Conservation (phyloP, 106 monocot genomes). For the Platanthera guangdongensis region DNA sequence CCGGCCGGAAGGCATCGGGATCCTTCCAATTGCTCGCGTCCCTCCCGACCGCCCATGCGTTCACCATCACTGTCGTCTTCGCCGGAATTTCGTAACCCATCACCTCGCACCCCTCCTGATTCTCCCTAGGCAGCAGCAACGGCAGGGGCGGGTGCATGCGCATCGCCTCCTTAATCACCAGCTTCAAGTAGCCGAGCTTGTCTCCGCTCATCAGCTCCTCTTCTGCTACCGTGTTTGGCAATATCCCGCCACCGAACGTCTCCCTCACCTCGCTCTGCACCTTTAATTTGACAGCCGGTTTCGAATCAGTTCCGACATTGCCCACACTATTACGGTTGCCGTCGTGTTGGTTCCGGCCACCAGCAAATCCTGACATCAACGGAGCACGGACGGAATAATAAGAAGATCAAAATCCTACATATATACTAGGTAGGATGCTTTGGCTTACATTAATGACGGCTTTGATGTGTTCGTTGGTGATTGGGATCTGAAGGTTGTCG, state of each 20-base stretch:
- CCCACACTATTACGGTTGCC: not conserved
- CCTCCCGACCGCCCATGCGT: not conserved
- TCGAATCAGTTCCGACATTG: slow-evolving; percentile 12
- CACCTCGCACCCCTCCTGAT: not conserved
- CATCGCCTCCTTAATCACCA: not conserved
- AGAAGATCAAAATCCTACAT: no score
- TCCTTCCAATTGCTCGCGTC: not conserved
- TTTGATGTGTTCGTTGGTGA: no score
- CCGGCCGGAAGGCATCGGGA: not conserved
- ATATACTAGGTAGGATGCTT: no score
- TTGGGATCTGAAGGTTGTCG: no score
- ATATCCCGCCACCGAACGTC: not conserved
- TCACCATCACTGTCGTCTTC: not conserved
- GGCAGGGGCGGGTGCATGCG: not conserved
- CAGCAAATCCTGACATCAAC: not conserved
- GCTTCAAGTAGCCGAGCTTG: not conserved
- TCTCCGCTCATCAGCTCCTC: not conserved
- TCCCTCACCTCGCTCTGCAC: slow-evolving; percentile 2
- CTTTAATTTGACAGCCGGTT: slow-evolving; percentile 2
- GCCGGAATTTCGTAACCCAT: not conserved
- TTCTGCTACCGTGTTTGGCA: not conserved
- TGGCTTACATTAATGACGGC: no score
- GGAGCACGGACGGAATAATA: no score
- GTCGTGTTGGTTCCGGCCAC: not conserved
- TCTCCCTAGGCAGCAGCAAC: not conserved